Conservation (phyloP, 345 rosid species). For the Lepidium aucheri region DNA sequence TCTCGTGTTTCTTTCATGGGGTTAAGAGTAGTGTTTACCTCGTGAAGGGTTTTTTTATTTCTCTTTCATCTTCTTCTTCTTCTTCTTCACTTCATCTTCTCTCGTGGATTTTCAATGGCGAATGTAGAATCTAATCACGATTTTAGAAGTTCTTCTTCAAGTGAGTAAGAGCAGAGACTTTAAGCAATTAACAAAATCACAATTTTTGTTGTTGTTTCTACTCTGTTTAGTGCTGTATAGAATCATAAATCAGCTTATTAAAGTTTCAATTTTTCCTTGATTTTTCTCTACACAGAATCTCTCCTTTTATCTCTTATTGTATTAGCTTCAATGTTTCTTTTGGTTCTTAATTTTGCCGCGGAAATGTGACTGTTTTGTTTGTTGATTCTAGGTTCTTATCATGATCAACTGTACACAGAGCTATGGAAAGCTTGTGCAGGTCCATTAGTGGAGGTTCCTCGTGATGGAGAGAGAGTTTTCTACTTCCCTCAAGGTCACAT, state of each 20-base stretch:
- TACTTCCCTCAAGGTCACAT: constrained; percentile 79
- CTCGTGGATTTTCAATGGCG: constrained; percentile 33
- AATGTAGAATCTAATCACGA: constrained; percentile 26
- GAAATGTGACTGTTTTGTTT: neutral
- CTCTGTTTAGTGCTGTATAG: neutral
- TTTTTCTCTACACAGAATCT: too few species aligned
- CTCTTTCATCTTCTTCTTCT: neutral
- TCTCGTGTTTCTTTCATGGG: constrained; percentile 42
- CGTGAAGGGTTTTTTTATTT: constrained; percentile 1
- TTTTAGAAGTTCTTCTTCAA: constrained; percentile 32
- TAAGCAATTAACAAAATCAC: neutral
- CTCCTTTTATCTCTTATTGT: too few species aligned
- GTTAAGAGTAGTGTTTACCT: constrained; percentile 20
- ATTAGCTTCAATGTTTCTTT: constrained; percentile 7
- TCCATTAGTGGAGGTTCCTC: constrained; percentile 63
- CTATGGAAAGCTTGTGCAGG: constrained; percentile 86
- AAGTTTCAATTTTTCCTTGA: constrained; percentile 3
- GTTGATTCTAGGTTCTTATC: constrained; percentile 20
- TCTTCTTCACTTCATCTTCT: neutral
- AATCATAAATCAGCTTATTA: constrained; percentile 1
- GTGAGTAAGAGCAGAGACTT: constrained; percentile 22
- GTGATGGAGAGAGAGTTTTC: constrained; percentile 44
- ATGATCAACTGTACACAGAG: constrained; percentile 46
- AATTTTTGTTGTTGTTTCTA: too few species aligned
- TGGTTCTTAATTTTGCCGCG: neutral